These are phyloP conservation scores for Ophiobolus disseminans DNA, from an alignment of 2,329 filamentous ascomycete genomes.

Conservation along the genomic window DNA sequence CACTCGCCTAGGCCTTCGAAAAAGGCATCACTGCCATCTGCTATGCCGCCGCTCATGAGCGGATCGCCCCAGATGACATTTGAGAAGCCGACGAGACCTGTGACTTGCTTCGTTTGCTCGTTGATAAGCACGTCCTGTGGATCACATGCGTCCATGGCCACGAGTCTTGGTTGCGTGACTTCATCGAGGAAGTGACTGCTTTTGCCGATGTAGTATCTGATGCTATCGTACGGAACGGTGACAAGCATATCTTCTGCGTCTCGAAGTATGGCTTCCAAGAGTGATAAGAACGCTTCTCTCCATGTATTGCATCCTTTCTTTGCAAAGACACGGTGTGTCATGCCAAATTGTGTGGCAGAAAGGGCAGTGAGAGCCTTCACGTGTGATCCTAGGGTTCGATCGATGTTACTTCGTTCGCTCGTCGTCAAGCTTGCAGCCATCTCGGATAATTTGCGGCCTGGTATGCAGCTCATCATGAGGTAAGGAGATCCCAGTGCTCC, in stretches of 20 bases:
- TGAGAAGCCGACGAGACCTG: slow-evolving; percentile 61
- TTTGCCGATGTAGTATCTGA: slow-evolving; percentile 58
- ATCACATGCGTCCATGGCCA: slow-evolving; percentile 58
- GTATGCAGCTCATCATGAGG: slow-evolving; percentile 43
- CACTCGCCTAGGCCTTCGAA: slow-evolving; percentile 52
- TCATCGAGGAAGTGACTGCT: slow-evolving; percentile 57
- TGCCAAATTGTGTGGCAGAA: slow-evolving; percentile 58
- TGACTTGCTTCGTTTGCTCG: slow-evolving; percentile 55
- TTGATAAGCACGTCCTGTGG: slow-evolving; percentile 61
- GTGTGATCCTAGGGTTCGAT: slow-evolving; percentile 50
- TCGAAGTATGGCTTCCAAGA: slow-evolving; percentile 62
- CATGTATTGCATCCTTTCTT: slow-evolving; percentile 59
- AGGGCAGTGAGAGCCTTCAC: slow-evolving; percentile 55
- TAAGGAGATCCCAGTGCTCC: slow-evolving; percentile 39
- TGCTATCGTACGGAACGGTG: slow-evolving; percentile 62
- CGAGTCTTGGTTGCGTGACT: slow-evolving; percentile 59
- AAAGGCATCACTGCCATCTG: slow-evolving; percentile 49
- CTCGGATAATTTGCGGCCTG: slow-evolving; percentile 44
- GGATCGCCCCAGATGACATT: slow-evolving; percentile 64
- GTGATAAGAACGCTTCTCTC: slow-evolving; percentile 59
- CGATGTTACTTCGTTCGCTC: slow-evolving; percentile 46
- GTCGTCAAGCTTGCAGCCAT: slow-evolving; percentile 41
- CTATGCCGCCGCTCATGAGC: slow-evolving; percentile 58
- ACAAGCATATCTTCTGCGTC: slow-evolving; percentile 67
- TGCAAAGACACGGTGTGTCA: slow-evolving; percentile 55